Evolutionary conservation across 2,329 filamentous ascomycete genomes (phyloP).

Genomic region (Pseudocercospora fuligena): DNA sequence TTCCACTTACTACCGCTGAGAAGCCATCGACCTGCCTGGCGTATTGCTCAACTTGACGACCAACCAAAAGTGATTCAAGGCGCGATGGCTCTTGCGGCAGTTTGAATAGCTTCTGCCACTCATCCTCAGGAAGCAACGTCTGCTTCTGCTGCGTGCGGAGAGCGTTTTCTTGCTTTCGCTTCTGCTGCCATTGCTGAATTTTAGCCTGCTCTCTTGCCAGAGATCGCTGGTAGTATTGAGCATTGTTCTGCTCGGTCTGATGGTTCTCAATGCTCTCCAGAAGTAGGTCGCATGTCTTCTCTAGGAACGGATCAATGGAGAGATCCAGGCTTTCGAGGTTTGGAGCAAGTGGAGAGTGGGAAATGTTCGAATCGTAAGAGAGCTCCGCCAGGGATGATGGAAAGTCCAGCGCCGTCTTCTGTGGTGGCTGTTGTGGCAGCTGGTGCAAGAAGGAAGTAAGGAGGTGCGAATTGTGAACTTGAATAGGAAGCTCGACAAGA

Average conservation of each 20-base stretch:
- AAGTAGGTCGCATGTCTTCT: constrained; percentile 96
- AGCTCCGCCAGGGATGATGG: constrained; percentile 81
- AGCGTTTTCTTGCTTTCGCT: constrained; percentile 95
- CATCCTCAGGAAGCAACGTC: constrained; percentile 85
- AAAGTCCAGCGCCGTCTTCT: constrained; percentile 67
- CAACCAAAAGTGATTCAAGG: constrained; percentile 92
- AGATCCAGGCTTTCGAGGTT: constrained; percentile 90
- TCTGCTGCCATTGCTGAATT: constrained; percentile 94
- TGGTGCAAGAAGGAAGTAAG: constrained; percentile 95
- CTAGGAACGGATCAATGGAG: constrained; percentile 94
- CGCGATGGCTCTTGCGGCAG: constrained; percentile 91
- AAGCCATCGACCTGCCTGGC: constrained; percentile 96
- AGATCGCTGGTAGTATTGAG: constrained; percentile 95
- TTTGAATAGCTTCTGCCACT: constrained; percentile 99
- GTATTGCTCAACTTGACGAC: constrained; percentile 96
- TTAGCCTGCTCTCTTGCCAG: constrained; percentile 93
- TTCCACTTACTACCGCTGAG: constrained; percentile 85
- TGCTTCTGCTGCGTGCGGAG: constrained; percentile 86
- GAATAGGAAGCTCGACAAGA: constrained; percentile 84
- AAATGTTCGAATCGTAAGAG: constrained; percentile 64
- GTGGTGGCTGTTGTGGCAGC: constrained; percentile 70
- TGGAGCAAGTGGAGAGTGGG: constrained; percentile 72
- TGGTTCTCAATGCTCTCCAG: constrained; percentile 97
- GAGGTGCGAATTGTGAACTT: constrained; percentile 95
- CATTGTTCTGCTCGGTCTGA: constrained; percentile 99